Percentiles rank a stretch among this genome's conserved stretches.
These are phyloP conservation scores for Microcos paniculata DNA, from an alignment of 345 rosid species.

Conservation along the genomic window DNA sequence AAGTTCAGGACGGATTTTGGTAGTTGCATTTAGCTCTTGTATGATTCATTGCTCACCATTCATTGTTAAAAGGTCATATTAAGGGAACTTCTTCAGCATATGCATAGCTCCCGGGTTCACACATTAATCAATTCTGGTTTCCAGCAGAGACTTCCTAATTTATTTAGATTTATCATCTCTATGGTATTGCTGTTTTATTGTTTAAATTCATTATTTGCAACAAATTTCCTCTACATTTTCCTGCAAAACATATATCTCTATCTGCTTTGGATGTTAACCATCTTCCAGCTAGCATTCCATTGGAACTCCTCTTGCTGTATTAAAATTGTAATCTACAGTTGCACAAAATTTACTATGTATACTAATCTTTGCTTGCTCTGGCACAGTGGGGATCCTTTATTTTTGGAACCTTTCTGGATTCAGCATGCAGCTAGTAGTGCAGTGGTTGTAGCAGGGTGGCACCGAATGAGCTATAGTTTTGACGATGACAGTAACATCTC, in stretches of 20 bases:
- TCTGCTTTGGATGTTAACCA: background rate
- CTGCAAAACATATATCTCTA: background rate
- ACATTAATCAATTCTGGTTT: background rate
- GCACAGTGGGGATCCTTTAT: conserved; percentile 52
- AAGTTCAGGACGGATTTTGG: background rate
- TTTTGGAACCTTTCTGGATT: conserved; percentile 59
- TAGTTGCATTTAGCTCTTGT: background rate
- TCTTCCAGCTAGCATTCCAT: no score
- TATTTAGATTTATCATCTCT: background rate
- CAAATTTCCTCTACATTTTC: background rate
- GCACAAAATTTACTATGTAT: no score
- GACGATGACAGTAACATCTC: conserved; percentile 18
- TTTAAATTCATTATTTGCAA: background rate
- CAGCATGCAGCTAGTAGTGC: conserved; percentile 46
- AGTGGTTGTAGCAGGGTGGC: conserved; percentile 54
- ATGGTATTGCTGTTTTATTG: background rate
- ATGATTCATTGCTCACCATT: background rate
- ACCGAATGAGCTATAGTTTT: conserved; percentile 45
- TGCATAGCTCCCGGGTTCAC: background rate
- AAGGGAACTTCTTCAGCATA: background rate
- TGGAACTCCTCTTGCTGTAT: no score
- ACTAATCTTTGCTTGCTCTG: background rate
- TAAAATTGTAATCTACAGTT: no score
- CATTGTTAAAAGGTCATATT: background rate
- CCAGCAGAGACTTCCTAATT: background rate